Conservation (phyloP, 305 asterid genomes). For the Fraxinus paxiana region DNA sequence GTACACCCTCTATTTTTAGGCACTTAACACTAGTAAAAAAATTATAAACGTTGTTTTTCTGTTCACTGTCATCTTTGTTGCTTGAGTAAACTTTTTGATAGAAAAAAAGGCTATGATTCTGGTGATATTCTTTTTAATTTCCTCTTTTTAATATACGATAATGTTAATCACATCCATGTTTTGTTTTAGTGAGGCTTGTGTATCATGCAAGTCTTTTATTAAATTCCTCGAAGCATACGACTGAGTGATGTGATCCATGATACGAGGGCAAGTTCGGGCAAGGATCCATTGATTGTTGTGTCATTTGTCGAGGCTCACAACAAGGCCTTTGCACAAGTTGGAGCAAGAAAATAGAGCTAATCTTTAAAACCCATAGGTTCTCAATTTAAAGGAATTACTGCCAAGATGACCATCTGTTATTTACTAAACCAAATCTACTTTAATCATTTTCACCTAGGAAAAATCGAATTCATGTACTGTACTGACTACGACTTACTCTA, state of each 20-base stretch:
- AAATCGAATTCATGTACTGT: background rate
- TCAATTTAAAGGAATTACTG: background rate
- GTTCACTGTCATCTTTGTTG: background rate
- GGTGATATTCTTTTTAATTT: background rate
- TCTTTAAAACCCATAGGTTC: background rate
- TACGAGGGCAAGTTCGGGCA: background rate
- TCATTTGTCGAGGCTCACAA: background rate
- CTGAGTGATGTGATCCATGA: background rate
- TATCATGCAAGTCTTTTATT: background rate
- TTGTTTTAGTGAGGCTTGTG: background rate
- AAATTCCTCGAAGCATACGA: background rate
- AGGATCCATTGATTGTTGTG: background rate
- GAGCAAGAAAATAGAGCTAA: background rate
- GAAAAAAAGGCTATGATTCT: background rate
- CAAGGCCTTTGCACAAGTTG: background rate
- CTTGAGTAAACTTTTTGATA: background rate
- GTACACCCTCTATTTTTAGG: background rate
- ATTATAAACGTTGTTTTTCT: background rate
- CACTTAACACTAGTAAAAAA: background rate
- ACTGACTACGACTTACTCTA: background rate
- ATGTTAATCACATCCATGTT: background rate
- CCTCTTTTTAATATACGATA: background rate
- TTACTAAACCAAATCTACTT: background rate
- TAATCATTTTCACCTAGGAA: background rate
- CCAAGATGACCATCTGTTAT: background rate